Conservation (phyloP, 495 filamentous ascomycete genomes). For the Penicillium silybi region DNA sequence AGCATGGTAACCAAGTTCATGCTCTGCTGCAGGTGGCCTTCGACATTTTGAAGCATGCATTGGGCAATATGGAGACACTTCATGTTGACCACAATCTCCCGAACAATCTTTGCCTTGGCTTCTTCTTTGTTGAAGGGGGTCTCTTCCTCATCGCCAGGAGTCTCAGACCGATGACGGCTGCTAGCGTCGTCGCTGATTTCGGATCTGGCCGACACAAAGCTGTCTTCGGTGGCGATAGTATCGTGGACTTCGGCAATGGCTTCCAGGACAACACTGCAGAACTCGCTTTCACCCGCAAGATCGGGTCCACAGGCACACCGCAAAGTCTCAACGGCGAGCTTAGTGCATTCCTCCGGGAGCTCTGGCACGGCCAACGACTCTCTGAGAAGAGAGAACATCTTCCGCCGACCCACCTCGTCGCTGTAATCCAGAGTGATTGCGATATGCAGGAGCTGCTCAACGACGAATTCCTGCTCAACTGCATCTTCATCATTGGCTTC, state of each 20-base stretch:
- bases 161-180: slow-evolving; percentile 39
- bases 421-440: slow-evolving; percentile 87
- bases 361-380: slow-evolving; percentile 82
- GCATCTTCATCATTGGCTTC: slow-evolving; percentile 75
- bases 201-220: slow-evolving; percentile 86
- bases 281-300: slow-evolving; percentile 79
- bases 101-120: slow-evolving; percentile 74
- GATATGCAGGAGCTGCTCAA: slow-evolving; percentile 92
- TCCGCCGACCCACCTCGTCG: slow-evolving; percentile 88
- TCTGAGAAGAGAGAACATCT: slow-evolving; percentile 87
- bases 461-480: slow-evolving; percentile 85
- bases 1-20: slow-evolving; percentile 87
- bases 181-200: slow-evolving; percentile 66
- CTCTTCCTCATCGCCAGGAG: slow-evolving; percentile 44
- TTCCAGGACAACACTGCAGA: slow-evolving; percentile 88
- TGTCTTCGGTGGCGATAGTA: slow-evolving; percentile 74
- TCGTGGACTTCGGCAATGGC: slow-evolving; percentile 95
- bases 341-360: slow-evolving; percentile 87
- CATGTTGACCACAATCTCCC: slow-evolving; percentile 93
- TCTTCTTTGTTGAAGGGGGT: slow-evolving; percentile 61
- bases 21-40: slow-evolving; percentile 80
- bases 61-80: slow-evolving; percentile 97
- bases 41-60: slow-evolving; percentile 92
- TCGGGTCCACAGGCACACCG: slow-evolving; percentile 75
- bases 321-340: slow-evolving; percentile 78